Evolutionary conservation across 179 eudicot genomes (phyloP), one percentile per base, ranked within the genome.

Genomic region (Beta lomatogona): DNA sequence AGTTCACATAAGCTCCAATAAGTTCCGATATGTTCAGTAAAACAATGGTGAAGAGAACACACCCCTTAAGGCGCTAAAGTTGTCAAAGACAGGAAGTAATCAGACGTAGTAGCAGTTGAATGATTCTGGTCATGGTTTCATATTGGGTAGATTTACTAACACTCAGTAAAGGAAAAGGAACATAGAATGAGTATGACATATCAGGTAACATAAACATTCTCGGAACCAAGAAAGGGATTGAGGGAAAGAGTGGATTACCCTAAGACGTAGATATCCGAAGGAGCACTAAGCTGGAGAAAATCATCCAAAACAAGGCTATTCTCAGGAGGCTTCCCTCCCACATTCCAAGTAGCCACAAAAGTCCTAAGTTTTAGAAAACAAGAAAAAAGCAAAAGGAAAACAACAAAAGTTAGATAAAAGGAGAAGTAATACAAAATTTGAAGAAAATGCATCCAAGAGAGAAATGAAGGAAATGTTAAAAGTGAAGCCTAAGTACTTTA

Each of bases 341-440:
- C 92, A 84, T 91, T 91, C 95, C 95, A 91, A 22, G 95, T 91
- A 36, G 91, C 93, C 55, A 91, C 89, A 76, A 89, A 91, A 57
- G 88, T 69, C 84, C 90, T 86, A 59, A 82, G 69, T 71, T 69
- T 82, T 55, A 13, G 0, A 48, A 21, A 48, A 36, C 41, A 79
- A 45, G 19, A 48, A 50, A 15, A 59, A 45, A 63, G 22, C 25
- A 46, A 41, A 14, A 44, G 59, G 28, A 41, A 44, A 57, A 65
- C 25, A 69, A 21, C n/a, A 41, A 44, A 66, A 54, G 19, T n/a
- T n/a, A 53, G 48, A 28, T 9, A 9, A 63, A 69, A 25, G 50
- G n/a, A 41, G 6, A 36, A 15, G 3, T 8, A 41, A 65, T 19
- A 15, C 53, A 52, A 1, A 36, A 6, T 57, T 48, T 9, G 28